These are phyloP conservation scores for Kentomonas sorsogonicus DNA, from an alignment of 208 protist species.

Conservation along the genomic window DNA sequence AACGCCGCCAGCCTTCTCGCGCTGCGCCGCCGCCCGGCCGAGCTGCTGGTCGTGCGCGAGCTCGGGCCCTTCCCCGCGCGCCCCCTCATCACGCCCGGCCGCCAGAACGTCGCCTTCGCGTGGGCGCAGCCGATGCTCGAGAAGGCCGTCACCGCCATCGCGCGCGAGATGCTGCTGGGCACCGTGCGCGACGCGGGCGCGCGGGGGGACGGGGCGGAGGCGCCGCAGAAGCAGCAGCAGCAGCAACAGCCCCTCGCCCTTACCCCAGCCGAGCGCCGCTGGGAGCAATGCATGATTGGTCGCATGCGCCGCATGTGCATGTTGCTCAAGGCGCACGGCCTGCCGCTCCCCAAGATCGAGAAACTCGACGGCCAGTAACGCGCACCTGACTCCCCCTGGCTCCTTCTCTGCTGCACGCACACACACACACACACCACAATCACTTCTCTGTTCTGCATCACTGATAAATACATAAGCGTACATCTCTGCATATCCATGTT, in stretches of 20 bases:
- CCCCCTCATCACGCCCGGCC: conserved; percentile 57
- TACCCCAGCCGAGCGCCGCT: conserved; percentile 21
- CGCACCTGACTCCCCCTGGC: not conserved
- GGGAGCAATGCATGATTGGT: conserved; percentile 20
- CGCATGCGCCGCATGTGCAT: conserved; percentile 71
- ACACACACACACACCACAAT: not conserved
- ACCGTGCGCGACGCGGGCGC: too few species aligned
- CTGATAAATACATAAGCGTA: too few species aligned
- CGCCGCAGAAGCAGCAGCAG: too few species aligned
- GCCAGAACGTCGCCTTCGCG: conserved; percentile 61
- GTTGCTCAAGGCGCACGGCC: conserved; percentile 40
- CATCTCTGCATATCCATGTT: too few species aligned
- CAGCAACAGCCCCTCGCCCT: too few species aligned
- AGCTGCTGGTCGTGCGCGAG: conserved; percentile 49
- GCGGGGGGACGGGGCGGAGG: too few species aligned
- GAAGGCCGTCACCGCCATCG: conserved; percentile 30
- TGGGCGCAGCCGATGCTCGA: conserved; percentile 73
- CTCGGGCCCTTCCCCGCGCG: conserved; percentile 35
- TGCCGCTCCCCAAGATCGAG: conserved; percentile 45
- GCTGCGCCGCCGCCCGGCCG: too few species aligned
- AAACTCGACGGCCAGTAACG: too few species aligned
- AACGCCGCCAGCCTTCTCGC: conserved; percentile 72
- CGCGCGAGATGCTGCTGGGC: conserved; percentile 52
- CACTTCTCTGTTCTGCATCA: too few species aligned
- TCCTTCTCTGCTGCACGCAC: not conserved